Evolutionary conservation across 257 asterid species (phyloP), one percentile per base, ranked within the genome.

Genomic region (Osmanthus fragrans): DNA sequence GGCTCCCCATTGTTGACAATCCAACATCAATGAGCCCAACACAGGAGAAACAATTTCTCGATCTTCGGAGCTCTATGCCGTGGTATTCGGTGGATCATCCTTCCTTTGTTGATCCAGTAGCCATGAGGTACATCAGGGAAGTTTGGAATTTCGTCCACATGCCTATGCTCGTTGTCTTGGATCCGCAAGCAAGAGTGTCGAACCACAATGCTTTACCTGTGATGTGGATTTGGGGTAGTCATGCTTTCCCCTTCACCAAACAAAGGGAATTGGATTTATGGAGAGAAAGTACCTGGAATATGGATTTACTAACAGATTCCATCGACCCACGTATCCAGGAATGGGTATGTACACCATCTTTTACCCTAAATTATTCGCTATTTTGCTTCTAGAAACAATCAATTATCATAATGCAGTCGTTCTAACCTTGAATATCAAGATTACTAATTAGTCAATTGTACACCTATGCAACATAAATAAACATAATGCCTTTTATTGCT

Each of bases 151-250:
- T 90, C 82, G 73, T 49, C 10, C 92, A 91, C 84, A 87, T 81
- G 87, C 97, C 97, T 4, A 86, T 90, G 85, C 94, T 94, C 7
- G 93, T 92, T 0, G 99, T 92, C 10, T 42, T 92, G 74, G 97
- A 94, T 78, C 96, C 97, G 3, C 94, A 87, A n/a, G 99, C 97
- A 0, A 89, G 85, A 79, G 90, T 85, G 34, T 79, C 92, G 1
- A 90, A 88, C 68, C 79, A 81, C 0, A 89, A 95, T 75, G 99
- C 99, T 2, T 73, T 93, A 1, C 96, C 96, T 7, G 90, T 95
- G 97, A 89, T 93, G 87, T 93, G 98, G 97, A 96, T 93, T 68
- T 96, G 99, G 99, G 98, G 99, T 0, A 82, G 90, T 58, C 60
- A 67, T 9, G 98, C 98, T 4, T 96, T 90, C 74, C 98, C 98